Base-by-base conservation (phyloP, 192 early-diverging fungal species). In the Coemansia sp. region DNA sequence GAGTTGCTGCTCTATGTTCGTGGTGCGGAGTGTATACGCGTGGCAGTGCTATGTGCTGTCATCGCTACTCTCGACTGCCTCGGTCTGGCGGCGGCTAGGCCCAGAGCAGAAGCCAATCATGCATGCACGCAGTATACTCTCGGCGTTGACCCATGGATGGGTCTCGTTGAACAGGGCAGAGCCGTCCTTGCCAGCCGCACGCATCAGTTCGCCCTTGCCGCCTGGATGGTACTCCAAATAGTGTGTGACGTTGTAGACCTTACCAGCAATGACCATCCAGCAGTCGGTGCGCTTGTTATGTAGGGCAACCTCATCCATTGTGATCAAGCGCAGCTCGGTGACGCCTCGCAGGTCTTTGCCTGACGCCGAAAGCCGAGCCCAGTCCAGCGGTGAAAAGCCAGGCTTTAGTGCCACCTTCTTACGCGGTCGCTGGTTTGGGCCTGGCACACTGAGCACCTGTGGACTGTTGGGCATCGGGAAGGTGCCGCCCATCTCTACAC, bases 61-160 rank as follows among this genome's bases (percentile, higher is more conserved):
- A 24, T 55, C 52, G 52, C 22, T 31, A 12, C 11, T 27, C 27
- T 55, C 27, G 9, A 10, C 9, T 5, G 24, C 27, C 13, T 27
- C 12, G 5, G 52, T 55, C 52, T 55, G 52, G 27, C 22, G n/a
- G 29, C 38, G 20, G 65, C 42, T 66, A 40, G 27, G 51, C n/a
- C 29, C 60, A 9, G 12, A 75, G n/a, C 52, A 55, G 44, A 82
- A 69, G 3, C 93, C 93, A 27, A 94, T 89, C 13, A 92, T 72
- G 60, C 96, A 97, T 59, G 89, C 87, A 57, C 95, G 93, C 29
- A 97, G 84, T 82, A 97, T 87, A 22, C 80, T 87, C n/a, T 97
- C 95, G 24, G 90, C 84, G 74, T 99, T 99, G 22, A 99, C 96
- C 97, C 97, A 99, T 61, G 92, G 85, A 81, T 99, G 97, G 12